Base-by-base conservation (phyloP, 2,329 filamentous ascomycete genomes). In the Neofusicoccum sp. region DNA sequence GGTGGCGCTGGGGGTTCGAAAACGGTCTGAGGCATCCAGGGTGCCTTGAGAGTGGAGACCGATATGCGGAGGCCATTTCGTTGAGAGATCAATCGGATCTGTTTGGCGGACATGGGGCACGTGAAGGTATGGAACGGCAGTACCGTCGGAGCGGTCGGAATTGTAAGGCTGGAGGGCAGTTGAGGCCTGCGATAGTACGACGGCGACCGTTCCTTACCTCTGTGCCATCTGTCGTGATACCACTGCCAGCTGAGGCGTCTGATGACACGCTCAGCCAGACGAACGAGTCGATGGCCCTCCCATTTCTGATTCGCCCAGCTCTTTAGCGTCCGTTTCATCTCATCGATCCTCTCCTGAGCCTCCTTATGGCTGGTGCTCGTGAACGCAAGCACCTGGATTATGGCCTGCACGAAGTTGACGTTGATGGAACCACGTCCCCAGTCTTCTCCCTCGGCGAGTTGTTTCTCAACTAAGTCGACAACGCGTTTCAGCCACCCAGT, bases 81-180 rank as follows among this genome's bases (percentile, higher is more conserved):
- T 75, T 98, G 94, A 7, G 95, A 98, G 67, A 99, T 99, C 72
- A 91, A 86, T 14, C 95, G 90, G 64, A 99, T 92, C 68, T 97
- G 92, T 74, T 91, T 92, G 3, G 95, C 93, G 6, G 92, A 93
- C 67, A 99, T 82, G 0, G 95, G 95, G 67, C 91, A 97, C 1
- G 95, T 99, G 72, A 99, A 99, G 0, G 95, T 98, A 75, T 99
- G 95, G 72, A 99, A 99, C 0, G 95, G 95, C 1, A 99, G 83
- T 1, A 99, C 93, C 0, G 95, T 99, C 2, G 95, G 95, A 5
- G 95, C 94, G 34, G 91, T 88, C 3, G 95, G 95, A 8, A 96
- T 85, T 0, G 90, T 85, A 36, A 99, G 81, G 45, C 84, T 84
- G 3, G 83, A 77, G 3, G 94, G 95, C 9, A 96, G 80, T 64